Base-by-base conservation (phyloP, 2,329 filamentous ascomycete species). In the Cordyceps farinosa region DNA sequence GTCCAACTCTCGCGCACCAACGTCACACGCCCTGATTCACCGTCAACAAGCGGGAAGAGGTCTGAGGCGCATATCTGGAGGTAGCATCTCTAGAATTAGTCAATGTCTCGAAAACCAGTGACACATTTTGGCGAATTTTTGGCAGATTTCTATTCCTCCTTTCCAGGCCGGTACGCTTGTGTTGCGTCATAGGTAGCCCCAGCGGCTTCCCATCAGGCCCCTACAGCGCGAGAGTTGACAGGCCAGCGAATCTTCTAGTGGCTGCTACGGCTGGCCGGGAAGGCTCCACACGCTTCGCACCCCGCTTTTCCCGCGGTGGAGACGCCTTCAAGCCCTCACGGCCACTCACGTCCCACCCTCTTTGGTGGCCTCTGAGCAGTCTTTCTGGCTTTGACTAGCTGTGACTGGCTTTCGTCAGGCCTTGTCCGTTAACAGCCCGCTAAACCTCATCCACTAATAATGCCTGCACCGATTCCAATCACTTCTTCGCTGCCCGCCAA, bases 211-310 rank as follows among this genome's bases (percentile, higher is more conserved):
- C 34, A 17, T 32, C 51, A 34, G 17, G 27, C 15, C 51, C 32
- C 36, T 30, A 54, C 15, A 27, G 7, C 9, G 32, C 36, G 13
- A 29, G 27, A 42, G 15, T 30, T 42, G 27, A 38, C 27, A 29
- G 54, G 11, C 54, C 55, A 64, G 61, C 67, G 68, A 69, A 69
- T 62, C 68, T 69, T 69, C 68, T 64, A 69, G 67, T 69, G 67
- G 61, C 67, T 61, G 40, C 64, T 5, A 63, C 40, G 30, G 38
- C 27, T 27, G 11, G 29, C 53, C 34, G 47, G 42, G 29, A 38
- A 27, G 57, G 15, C 36, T 15, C 57, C 61, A 54, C 54, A 45
- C 15, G 47, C n/a, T 27, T 36, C 8, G 32, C 7, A n/a, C 29
- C 15, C 52, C 61, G 30, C n/a, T 44, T 51, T 50, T 62, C 29